phyloP scores from a whole-genome alignment of 106 monocot genomes.

The Hemerocallis citrina region DNA sequence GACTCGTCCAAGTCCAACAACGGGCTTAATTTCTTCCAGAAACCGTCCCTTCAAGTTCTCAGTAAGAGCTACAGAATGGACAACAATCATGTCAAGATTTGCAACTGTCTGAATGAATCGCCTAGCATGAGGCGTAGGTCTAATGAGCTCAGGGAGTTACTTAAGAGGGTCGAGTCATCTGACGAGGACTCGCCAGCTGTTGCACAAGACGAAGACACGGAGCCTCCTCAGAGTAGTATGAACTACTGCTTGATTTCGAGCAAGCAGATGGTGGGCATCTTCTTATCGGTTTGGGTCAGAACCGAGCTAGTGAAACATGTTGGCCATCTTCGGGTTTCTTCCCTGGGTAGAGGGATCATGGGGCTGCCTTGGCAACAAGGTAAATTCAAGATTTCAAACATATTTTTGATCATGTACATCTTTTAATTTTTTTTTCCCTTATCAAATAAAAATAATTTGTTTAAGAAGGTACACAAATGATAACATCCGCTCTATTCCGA shows the following conservation, averaged over 20 bases:
- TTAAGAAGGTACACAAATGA: no score
- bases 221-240: not conserved
- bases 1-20: conserved; percentile 20
- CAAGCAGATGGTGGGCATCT: conserved; percentile 98
- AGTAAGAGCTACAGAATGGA: conserved; percentile 51
- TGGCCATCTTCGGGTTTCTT: conserved; percentile 66
- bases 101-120: conserved; percentile 50
- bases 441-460: no score
- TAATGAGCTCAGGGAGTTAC: conserved; percentile 52
- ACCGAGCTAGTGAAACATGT: conserved; percentile 69
- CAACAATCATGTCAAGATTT: conserved; percentile 38
- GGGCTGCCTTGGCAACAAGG: conserved; percentile 93
- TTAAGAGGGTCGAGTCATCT: conserved; percentile 29
- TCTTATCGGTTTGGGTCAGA: conserved; percentile 87
- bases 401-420: no score
- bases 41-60: conserved; percentile 61
- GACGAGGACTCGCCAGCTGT: conserved; percentile 39
- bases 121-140: conserved; percentile 11
- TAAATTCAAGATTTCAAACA: conserved; percentile 6
- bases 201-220: conserved; percentile 1
- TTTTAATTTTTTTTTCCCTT: no score
- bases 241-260: conserved; percentile 66
- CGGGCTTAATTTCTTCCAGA: conserved; percentile 56
- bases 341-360: conserved; percentile 90
- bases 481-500: no score